Conservation (phyloP, 139 green algal genomes). For the Volvox reticuliferus region DNA sequence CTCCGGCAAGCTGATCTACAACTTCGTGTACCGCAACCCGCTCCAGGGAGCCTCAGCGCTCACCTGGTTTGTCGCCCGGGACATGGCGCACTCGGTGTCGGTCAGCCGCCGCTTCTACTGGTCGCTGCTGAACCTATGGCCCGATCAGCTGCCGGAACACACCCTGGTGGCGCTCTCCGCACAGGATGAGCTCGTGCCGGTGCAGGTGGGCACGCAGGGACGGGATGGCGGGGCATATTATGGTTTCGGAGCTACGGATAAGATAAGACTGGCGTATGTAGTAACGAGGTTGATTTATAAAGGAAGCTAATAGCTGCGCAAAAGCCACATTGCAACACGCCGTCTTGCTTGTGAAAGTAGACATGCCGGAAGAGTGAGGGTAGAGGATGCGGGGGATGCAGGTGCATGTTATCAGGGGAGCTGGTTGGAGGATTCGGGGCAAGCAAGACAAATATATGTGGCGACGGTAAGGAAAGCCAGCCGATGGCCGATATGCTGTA, state of each 20-base stretch:
- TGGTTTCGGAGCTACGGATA: background rate
- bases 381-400: background rate
- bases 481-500: no score
- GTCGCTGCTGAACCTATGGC: slow-evolving; percentile 67
- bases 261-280: background rate
- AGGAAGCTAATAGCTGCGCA: background rate
- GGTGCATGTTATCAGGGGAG: background rate
- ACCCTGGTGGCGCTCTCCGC: slow-evolving; percentile 65
- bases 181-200: slow-evolving; percentile 58
- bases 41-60: background rate
- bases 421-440: no score
- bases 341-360: background rate
- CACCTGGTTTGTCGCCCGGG: slow-evolving; percentile 50
- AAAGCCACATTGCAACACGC: background rate
- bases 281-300: background rate
- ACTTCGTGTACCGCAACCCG: slow-evolving; percentile 49
- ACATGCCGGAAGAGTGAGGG: background rate
- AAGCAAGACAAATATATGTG: no score
- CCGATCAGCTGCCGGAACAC: slow-evolving; percentile 63
- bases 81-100: slow-evolving; percentile 55
- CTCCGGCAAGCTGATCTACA: slow-evolving; percentile 53
- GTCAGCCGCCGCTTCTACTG: slow-evolving; percentile 67
- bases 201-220: slow-evolving; percentile 18
- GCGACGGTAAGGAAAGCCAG: no score
- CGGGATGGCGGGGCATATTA: background rate